A percentile compares a stretch with the other conserved stretches of the same genome.
Evolutionary conservation across 331 rosid species (phyloP).

Genomic region (Malus hybrid): DNA sequence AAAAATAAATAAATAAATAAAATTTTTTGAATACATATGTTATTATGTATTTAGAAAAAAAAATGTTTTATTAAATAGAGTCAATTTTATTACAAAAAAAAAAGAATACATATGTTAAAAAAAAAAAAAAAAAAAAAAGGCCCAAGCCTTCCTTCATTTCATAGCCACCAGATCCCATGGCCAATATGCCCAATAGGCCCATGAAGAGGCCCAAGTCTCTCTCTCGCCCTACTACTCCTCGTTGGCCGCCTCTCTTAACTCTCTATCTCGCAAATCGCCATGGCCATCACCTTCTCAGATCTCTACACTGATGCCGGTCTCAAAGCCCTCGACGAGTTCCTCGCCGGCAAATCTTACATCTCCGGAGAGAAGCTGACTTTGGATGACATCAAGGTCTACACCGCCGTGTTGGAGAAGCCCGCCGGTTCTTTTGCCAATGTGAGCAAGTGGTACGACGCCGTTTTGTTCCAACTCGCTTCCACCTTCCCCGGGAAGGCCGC

Average conservation of each 20-base stretch:
- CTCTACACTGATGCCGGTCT: slow-evolving; percentile 79
- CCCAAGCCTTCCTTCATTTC: no score
- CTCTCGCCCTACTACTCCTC: no score
- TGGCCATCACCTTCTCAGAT: slow-evolving; percentile 81
- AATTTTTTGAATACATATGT: no score
- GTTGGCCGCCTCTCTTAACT: background rate
- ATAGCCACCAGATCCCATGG: no score
- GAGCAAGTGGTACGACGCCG: slow-evolving; percentile 54
- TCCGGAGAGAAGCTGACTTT: slow-evolving; percentile 62
- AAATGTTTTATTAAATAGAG: no score
- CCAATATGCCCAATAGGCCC: no score
- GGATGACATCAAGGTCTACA: slow-evolving; percentile 76
- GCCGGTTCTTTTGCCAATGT: slow-evolving; percentile 41
- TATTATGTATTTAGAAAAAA: no score
- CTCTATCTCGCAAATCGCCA: background rate
- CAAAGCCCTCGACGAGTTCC: slow-evolving; percentile 60
- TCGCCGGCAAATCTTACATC: slow-evolving; percentile 60
- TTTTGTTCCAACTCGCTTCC: slow-evolving; percentile 45
- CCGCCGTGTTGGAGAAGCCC: slow-evolving; percentile 53
- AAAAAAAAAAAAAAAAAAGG: no score
- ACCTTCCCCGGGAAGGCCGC: slow-evolving; percentile 79
- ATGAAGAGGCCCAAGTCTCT: no score
- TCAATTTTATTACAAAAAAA: no score
- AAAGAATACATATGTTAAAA: no score
- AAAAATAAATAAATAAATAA: no score